Conservation (phyloP, 306 rosid genomes). For the Trichosanthes cucumerina region DNA sequence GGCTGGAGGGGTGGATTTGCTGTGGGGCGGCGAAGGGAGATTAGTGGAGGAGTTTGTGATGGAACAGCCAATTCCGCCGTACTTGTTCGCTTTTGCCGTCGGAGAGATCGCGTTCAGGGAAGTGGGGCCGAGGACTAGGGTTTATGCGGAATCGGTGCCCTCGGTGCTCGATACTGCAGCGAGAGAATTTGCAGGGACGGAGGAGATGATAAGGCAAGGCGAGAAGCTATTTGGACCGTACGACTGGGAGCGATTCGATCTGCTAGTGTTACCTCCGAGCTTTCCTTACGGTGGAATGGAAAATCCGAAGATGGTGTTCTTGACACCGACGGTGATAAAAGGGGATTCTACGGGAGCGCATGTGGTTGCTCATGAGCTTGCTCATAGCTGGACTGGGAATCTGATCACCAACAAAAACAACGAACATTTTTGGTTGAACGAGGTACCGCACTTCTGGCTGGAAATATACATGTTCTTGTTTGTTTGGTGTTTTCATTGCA, state of each 20-base stretch:
- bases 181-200: conserved; percentile 62
- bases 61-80: conserved; percentile 88
- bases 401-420: conserved; percentile 82
- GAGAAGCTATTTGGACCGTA: conserved; percentile 68
- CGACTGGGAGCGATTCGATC: conserved; percentile 85
- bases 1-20: conserved; percentile 19
- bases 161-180: conserved; percentile 56
- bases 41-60: conserved; percentile 81
- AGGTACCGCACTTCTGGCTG: conserved; percentile 31
- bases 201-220: conserved; percentile 74
- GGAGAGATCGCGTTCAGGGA: conserved; percentile 67
- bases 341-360: conserved; percentile 84
- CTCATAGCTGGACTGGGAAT: conserved; percentile 98
- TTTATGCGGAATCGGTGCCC: conserved; percentile 57
- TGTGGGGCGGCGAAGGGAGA: conserved; percentile 54
- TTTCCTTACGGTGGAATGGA: conserved; percentile 94
- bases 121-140: conserved; percentile 86
- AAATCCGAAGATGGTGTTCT: conserved; percentile 89
- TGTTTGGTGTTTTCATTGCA: neutral
- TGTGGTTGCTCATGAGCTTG: conserved; percentile 91
- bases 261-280: conserved; percentile 85
- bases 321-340: conserved; percentile 84
- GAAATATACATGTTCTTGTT: neutral
- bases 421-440: conserved; percentile 94
- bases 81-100: conserved; percentile 76